Evolutionary conservation across 2,329 filamentous ascomycete genomes (phyloP).

Genomic region (Claviceps sp.): DNA sequence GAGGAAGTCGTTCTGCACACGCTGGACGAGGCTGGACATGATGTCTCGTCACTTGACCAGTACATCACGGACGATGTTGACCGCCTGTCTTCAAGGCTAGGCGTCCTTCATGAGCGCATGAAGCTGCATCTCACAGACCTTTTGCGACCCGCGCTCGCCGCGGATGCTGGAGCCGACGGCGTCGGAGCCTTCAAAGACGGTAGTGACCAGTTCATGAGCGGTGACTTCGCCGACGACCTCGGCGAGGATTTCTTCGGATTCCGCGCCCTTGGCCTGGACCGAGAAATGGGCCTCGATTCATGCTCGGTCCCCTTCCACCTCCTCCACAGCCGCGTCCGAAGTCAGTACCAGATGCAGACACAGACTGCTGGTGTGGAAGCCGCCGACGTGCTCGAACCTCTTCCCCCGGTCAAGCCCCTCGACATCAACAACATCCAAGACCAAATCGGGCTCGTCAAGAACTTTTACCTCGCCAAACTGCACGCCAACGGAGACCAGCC

Average conservation of each 20-base stretch:
- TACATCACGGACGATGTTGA: constrained; percentile 95
- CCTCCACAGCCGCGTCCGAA: constrained; percentile 80
- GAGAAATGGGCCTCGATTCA: constrained; percentile 76
- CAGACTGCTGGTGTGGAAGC: constrained; percentile 44
- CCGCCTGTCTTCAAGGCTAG: constrained; percentile 63
- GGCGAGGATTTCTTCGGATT: constrained; percentile 99
- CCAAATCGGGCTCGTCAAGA: constrained; percentile 77
- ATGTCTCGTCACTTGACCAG: constrained; percentile 65
- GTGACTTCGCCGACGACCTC: constrained; percentile 94
- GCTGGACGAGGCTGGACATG: constrained; percentile 69
- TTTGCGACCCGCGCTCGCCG: constrained; percentile 69
- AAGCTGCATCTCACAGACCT: constrained; percentile 86
- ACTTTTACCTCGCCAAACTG: constrained; percentile 83
- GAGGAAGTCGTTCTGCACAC: constrained; percentile 84
- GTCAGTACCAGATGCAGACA: constrained; percentile 66
- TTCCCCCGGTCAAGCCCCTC: constrained; percentile 61
- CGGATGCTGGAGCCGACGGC: constrained; percentile 66
- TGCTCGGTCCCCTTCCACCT: constrained; percentile 89
- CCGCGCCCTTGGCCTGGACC: constrained; percentile 83
- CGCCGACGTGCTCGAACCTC: constrained; percentile 50
- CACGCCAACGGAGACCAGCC: constrained; percentile 69
- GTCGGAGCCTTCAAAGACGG: constrained; percentile 89
- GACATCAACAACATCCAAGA: constrained; percentile 62
- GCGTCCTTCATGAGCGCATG: constrained; percentile 85
- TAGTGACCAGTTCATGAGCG: constrained; percentile 90